Evolutionary conservation across 2,329 filamentous ascomycete species (phyloP).

Genomic region (Alternaria atra): DNA sequence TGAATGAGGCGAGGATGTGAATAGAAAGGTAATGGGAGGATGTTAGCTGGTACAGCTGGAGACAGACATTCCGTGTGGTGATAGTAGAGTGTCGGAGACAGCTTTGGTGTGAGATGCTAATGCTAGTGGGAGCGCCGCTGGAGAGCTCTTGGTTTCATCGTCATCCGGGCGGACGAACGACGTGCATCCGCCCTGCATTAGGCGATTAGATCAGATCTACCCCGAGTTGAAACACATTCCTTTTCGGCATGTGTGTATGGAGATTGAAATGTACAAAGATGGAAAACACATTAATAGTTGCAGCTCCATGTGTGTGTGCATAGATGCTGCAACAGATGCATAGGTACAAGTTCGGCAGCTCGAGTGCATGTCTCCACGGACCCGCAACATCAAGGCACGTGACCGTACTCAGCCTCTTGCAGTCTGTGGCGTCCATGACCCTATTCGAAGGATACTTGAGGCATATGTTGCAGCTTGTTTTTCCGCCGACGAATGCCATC

Average conservation of each 20-base stretch:
- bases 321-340: not conserved
- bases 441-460: constrained; percentile 7
- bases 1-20: not conserved
- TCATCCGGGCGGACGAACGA: constrained; percentile 26
- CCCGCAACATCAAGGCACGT: constrained; percentile 3
- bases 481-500: constrained; percentile 1
- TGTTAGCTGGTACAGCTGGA: constrained; percentile 10
- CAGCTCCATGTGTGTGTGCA: not conserved
- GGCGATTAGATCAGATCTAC: constrained; percentile 8
- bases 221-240: constrained; percentile 1
- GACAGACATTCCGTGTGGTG: constrained; percentile 20
- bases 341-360: not conserved
- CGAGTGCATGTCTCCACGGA: not conserved
- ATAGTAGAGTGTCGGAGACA: constrained; percentile 2
- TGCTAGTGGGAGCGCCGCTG: constrained; percentile 14
- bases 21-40: not conserved
- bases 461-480: constrained; percentile 16
- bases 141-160: constrained; percentile 31
- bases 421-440: constrained; percentile 2
- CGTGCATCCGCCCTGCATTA: constrained; percentile 23
- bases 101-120: constrained; percentile 23
- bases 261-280: not conserved
- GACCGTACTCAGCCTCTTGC: constrained; percentile 10
- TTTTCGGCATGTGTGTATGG: not conserved
- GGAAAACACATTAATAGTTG: not conserved